These are phyloP conservation scores for Arthrobotrys sinensis DNA, from an alignment of 2,329 filamentous ascomycete species.

Conservation along the genomic window DNA sequence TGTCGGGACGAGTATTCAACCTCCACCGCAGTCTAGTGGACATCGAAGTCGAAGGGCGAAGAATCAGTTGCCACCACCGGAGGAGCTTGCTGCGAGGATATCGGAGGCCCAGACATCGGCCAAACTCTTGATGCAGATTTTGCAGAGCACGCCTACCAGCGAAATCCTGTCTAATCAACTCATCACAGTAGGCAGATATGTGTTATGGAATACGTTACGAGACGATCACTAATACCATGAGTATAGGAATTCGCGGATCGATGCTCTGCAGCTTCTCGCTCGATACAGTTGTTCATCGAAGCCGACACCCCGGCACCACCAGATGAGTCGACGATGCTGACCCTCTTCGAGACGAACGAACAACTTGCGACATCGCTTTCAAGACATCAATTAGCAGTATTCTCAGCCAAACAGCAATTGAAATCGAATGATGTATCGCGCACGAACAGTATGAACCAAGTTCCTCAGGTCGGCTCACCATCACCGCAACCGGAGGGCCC, in stretches of 20 bases:
- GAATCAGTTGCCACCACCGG: conserved; percentile 73
- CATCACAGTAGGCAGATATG: conserved; percentile 71
- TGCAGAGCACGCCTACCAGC: conserved; percentile 83
- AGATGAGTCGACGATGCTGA: conserved; percentile 94
- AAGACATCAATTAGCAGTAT: conserved; percentile 84
- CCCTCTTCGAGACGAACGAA: conserved; percentile 93
- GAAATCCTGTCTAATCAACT: conserved; percentile 89
- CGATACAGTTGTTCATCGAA: conserved; percentile 88
- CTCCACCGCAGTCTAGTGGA: conserved; percentile 40
- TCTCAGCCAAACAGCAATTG: conserved; percentile 52
- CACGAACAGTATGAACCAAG: conserved; percentile 38
- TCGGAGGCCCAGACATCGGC: conserved; percentile 93
- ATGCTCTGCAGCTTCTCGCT: conserved; percentile 83
- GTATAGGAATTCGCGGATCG: conserved; percentile 84
- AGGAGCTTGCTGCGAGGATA: conserved; percentile 84
- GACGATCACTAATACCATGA: not conserved
- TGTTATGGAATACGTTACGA: not conserved
- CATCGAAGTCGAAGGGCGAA: conserved; percentile 63
- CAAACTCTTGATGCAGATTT: conserved; percentile 90
- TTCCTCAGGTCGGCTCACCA: conserved; percentile 42
- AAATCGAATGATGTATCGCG: conserved; percentile 44
- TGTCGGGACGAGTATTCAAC: conserved; percentile 23
- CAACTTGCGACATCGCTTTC: conserved; percentile 85
- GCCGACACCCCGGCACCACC: conserved; percentile 78
- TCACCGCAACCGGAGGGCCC: conserved; percentile 41